Evolutionary conservation across 345 rosid genomes (phyloP), one percentile per base, ranked within the genome.

Genomic region (Tarenaya hassleriana): DNA sequence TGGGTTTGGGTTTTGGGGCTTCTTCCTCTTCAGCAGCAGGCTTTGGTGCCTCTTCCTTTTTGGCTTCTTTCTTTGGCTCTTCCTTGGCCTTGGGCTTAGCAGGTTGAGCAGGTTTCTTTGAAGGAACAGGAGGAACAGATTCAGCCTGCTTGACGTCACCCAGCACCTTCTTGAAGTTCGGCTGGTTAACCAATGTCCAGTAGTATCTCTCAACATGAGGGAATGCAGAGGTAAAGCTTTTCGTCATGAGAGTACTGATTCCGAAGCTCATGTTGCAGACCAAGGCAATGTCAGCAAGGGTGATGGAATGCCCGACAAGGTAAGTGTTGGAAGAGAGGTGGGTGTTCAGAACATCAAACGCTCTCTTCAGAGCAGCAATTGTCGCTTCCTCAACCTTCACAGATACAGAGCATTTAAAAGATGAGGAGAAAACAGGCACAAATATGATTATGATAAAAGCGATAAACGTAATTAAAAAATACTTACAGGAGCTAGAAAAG

Each of bases 201-300:
- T 88, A 92, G 82, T 88, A 85, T 64, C 98, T 76, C 80, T 92
- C 97, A 12, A 92, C 95, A 19, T 92, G 97, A 41, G 97, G 99
- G 76, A 85, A 92, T 57, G 71, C 91, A 1, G 86, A 77, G 58
- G 94, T 83, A 61, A 92, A 85, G 71, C 65, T 76, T 79, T 85
- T 88, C 14, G 87, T 79, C 88, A 92, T 55, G 47, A 83, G 39
- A 1, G 12, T 49, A 8, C 16, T 3, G 58, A 81, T 76, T 51
- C 99, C 98, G 7, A 50, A 0, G 47, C 47, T 60, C 58, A 92
- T 74, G 71, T 85, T 88, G 82, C 97, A 88, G 50, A 75, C 79
- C 67, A 74, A 52, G 51, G 85, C 52, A 19, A 92, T 81, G 60
- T 92, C 99, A 37, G 97, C 99, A 56, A 92, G 79, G 16, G 85